phyloP scores from a whole-genome alignment of 306 rosid species.

The Inga leiocalycina region DNA sequence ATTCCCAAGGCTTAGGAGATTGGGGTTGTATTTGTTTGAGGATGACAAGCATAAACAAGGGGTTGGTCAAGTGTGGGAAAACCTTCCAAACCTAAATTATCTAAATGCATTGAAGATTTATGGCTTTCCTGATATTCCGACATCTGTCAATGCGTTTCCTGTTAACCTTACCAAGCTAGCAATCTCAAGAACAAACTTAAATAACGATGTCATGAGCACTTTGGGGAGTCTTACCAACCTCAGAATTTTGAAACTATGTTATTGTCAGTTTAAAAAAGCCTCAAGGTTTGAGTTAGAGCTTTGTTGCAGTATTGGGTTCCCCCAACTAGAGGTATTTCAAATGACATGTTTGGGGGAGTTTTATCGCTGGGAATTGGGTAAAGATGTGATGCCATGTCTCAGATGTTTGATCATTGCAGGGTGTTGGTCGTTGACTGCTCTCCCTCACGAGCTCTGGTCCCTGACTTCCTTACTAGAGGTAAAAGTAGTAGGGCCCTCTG shows the following conservation, averaged over 20 bases:
- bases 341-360: neutral
- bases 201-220: neutral
- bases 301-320: neutral
- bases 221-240: neutral
- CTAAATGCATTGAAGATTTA: neutral
- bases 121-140: neutral
- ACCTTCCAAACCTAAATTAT: no score
- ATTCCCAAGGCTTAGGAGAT: neutral
- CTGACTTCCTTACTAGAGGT: neutral
- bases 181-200: neutral
- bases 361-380: neutral
- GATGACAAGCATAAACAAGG: neutral
- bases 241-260: neutral
- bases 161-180: neutral
- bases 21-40: neutral
- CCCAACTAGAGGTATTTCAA: neutral
- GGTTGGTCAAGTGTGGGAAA: neutral
- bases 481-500: neutral
- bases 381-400: neutral
- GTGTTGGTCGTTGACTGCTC: neutral
- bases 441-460: neutral
- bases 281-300: neutral
- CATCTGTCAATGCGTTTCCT: neutral
- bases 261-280: rapidly evolving
- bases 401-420: neutral